Percentiles rank a stretch among this genome's conserved stretches.
Conservation (phyloP, 352 stramenopile genomes). For the Globisporangium solare region DNA sequence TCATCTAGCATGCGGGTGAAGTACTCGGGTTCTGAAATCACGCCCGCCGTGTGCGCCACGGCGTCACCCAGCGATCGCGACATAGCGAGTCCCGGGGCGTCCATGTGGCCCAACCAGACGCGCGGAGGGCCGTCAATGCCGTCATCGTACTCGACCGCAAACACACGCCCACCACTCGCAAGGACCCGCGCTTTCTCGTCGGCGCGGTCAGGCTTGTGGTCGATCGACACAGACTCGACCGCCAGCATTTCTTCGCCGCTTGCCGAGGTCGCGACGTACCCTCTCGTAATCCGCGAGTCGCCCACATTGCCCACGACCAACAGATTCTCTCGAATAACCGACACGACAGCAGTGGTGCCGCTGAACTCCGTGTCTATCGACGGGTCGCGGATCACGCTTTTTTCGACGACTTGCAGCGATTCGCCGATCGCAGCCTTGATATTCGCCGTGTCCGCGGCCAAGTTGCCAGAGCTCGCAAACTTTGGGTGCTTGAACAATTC, state of each 20-base stretch:
- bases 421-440: conserved; percentile 59
- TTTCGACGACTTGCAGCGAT: conserved; percentile 59
- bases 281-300: conserved; percentile 92
- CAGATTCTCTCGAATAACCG: conserved; percentile 66
- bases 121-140: conserved; percentile 96
- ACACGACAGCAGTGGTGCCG: conserved; percentile 78
- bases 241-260: conserved; percentile 27
- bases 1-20: conserved; percentile 77
- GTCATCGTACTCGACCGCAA: conserved; percentile 98
- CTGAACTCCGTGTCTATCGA: conserved; percentile 93
- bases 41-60: conserved; percentile 94
- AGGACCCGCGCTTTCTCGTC: conserved; percentile 95
- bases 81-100: conserved; percentile 98
- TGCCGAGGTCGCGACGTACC: conserved; percentile 48
- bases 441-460: conserved; percentile 50
- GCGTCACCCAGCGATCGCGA: conserved; percentile 94
- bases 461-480: conserved; percentile 50
- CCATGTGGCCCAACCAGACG: conserved; percentile 98
- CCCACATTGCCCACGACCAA: conserved; percentile 96
- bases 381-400: conserved; percentile 83
- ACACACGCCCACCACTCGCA: conserved; percentile 93
- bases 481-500: conserved; percentile 91
- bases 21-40: conserved; percentile 96
- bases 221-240: conserved; percentile 88
- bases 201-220: conserved; percentile 97